Evolutionary conservation across 805 yeast genomes (phyloP), one percentile per base, ranked within the genome.

Genomic region (Torulaspora delbrueckii): DNA sequence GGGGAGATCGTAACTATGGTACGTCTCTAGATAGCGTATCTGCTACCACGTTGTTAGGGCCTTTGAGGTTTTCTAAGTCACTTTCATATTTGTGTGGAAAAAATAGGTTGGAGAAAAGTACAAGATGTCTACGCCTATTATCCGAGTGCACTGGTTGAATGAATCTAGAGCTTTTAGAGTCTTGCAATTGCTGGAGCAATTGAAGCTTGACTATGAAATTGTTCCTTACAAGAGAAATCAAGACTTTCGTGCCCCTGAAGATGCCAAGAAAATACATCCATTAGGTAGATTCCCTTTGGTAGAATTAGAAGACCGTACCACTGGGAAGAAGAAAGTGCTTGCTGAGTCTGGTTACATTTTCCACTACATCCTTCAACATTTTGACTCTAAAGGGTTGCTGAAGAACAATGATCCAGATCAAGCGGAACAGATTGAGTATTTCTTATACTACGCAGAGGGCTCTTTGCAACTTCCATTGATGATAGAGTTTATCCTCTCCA

Each of bases 331-430:
- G 42, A 55, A 50, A 25, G 57, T 66, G 2, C 51, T 80, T 36
- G 79, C 79, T 8, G 91, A 84, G 62, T 74, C 82, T 12, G 89
- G 84, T 2, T 69, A 71, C 38, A 81, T 84, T 35, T 60, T 78
- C 39, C 74, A 74, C 43, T 78, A 78, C 54, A 56, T 84, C 24
- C 62, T 80, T 40, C 57, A 60, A 18, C 65, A 77, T 48, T 81
- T 73, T 55, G 86, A 82, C 54, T 56, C 58, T 18, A 53, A 58
- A 2, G 59, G 68, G 10, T 65, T 59, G 16, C 64, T 79, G 42
- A 58, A 52, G 7, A 75, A 77, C 23, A 47, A 48, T 5, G 59
- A 63, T 37, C 71, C 61, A 6, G 68, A 69, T 5, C 78, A 73
- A 16, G 62, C 64, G 38, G 72, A 73, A 14, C 47, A 63, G 33